Base-by-base conservation (phyloP, 2,329 filamentous ascomycete species). In the Ophiostoma triangulosporum region DNA sequence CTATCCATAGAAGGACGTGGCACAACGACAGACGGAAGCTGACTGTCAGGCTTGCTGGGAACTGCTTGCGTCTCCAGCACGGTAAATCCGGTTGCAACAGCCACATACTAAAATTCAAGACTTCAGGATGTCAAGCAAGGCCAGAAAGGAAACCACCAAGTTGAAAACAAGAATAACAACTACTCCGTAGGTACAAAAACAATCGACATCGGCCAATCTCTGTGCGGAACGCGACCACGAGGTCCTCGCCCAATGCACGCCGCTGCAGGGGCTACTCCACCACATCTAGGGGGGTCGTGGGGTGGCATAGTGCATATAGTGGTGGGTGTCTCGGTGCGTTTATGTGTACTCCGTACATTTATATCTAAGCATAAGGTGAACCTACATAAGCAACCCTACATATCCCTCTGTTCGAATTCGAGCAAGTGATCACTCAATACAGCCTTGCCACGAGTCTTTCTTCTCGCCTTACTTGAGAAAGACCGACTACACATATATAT, bases 161-260 rank as follows among this genome's bases (percentile, higher is more conserved):
- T 14, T 15, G 32, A 14, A 35, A 14, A 43, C 12, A 24, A 14
- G 6, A 24, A 24, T 17, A 5, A 40, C 7, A 40, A 40, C 24
- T 6, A 40, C 11, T 6, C 20, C 20, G 11, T 17, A 24, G 22
- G n/a, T n/a, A n/a, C n/a, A n/a, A n/a, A n/a, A n/a, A n/a, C n/a
- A n/a, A n/a, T n/a, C n/a, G n/a, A 43, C 20, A 43, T 32, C 22
- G 33, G 32, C 54, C 54, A 55, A 55, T 55, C 54, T 52, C 49
- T 48, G 50, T 20, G 35, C 50, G 54, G 33, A 31, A 45, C 20
- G 46, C 45, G 45, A 24, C 54, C 54, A 56, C 51, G 51, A 52
- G 51, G 40, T 29, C 29, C 20, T n/a, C 31, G 24, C 15, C 20
- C n/a, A 22, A 27, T 17, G 20, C n/a, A 33, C 24, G 15, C 20